phyloP scores from a whole-genome alignment of 208 protist species.

The Crithidia bombi region DNA sequence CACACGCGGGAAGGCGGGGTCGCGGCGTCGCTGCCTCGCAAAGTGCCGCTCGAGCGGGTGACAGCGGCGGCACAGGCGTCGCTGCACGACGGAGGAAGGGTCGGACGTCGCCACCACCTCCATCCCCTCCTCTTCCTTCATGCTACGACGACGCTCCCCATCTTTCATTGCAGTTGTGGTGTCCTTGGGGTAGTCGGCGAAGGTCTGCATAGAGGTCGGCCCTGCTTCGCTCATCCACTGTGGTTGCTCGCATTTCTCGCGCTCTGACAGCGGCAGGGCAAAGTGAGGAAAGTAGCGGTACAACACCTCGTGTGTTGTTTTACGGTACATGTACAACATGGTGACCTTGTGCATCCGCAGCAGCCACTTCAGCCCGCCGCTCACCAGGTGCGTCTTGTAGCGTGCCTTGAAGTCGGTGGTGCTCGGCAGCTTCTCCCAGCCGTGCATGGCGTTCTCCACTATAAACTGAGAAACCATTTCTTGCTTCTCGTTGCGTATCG shows the following conservation, averaged over 20 bases:
- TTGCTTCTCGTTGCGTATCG: constrained; percentile 29
- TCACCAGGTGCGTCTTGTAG: constrained; percentile 41
- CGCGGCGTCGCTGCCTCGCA: constrained; percentile 39
- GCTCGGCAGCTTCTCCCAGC: constrained; percentile 30
- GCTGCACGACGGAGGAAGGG: constrained; percentile 3
- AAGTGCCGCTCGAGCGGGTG: constrained; percentile 69
- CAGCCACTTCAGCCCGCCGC: constrained; percentile 26
- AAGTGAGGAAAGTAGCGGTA: constrained; percentile 54
- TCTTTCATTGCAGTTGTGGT: neutral
- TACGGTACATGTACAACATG: constrained; percentile 39
- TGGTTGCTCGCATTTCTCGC: constrained; percentile 35
- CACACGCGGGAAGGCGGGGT: constrained; percentile 29
- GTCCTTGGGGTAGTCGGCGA: neutral
- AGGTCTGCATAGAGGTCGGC: neutral
- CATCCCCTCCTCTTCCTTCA: neutral
- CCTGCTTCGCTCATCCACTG: constrained; percentile 1
- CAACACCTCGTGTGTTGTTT: constrained; percentile 18
- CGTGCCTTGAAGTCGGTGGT: constrained; percentile 22
- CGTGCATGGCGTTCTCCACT: constrained; percentile 49
- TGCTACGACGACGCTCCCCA: neutral
- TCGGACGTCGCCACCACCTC: neutral
- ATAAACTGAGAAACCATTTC: constrained; percentile 45
- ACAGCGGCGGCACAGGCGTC: constrained; percentile 10
- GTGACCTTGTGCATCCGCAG: constrained; percentile 24
- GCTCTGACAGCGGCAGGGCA: constrained; percentile 42